Evolutionary conservation across 176 grass and related monocot genomes (phyloP).

Genomic region (Aechmea fasciata): DNA sequence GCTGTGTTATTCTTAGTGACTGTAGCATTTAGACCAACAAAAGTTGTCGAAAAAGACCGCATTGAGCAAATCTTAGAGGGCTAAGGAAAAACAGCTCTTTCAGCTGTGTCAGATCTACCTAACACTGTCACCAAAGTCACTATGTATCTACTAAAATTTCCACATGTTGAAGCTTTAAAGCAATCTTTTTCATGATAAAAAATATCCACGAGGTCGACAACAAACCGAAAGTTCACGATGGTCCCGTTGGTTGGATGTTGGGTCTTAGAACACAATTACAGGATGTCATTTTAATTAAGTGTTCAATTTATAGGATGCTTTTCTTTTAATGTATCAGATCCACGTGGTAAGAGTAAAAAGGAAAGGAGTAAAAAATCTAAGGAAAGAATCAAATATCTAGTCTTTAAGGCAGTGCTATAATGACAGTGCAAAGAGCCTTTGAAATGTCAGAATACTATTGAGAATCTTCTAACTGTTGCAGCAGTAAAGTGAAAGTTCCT

Average conservation of each 20-base stretch:
- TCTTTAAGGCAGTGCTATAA: neutral
- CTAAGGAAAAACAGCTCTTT: neutral
- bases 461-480: neutral
- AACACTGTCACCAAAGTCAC: constrained; percentile 41
- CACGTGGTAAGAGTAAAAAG: neutral
- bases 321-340: constrained; percentile 2
- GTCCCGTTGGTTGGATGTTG: neutral
- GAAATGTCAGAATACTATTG: neutral
- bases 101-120: constrained; percentile 35
- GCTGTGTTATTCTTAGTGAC: too few species aligned
- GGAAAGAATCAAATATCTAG: constrained; percentile 1
- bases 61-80: too few species aligned
- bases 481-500: constrained; percentile 1
- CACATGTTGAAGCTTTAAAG: constrained; percentile 47
- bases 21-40: too few species aligned
- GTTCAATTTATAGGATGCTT: neutral
- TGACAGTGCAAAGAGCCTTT: neutral
- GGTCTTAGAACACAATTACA: too few species aligned
- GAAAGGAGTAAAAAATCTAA: constrained; percentile 1
- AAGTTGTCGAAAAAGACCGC: too few species aligned
- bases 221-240: constrained; percentile 19
- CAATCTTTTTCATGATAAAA: constrained; percentile 73
- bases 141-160: constrained; percentile 43
- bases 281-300: neutral
- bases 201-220: constrained; percentile 36